Evolutionary conservation across 768 basidiomycete genomes (phyloP).

Genomic region (Trametes villosa): DNA sequence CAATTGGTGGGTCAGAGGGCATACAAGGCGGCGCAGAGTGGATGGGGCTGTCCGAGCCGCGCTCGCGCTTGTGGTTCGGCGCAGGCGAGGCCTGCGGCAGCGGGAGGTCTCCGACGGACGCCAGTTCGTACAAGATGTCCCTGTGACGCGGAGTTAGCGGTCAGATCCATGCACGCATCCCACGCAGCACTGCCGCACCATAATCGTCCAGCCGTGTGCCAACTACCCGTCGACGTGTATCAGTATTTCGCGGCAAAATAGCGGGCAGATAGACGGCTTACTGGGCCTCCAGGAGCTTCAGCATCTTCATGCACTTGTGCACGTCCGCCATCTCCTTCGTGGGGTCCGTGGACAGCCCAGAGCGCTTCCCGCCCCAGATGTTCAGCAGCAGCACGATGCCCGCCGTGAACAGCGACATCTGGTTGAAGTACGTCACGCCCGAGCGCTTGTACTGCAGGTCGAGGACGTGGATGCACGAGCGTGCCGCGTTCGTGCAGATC

Average conservation of each 20-base stretch:
- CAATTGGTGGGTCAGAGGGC: too few relatives aligned
- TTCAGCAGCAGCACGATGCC: conserved; percentile 53
- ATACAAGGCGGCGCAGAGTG: not conserved
- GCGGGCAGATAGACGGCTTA: not conserved
- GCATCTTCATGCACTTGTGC: conserved; percentile 41
- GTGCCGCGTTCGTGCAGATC: conserved; percentile 85
- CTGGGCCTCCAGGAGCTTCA: conserved; percentile 19
- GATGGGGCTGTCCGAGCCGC: not conserved
- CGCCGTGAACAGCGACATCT: conserved; percentile 43
- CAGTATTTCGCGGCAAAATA: too few relatives aligned
- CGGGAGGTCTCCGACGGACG: conserved; percentile 5
- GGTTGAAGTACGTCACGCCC: too few relatives aligned
- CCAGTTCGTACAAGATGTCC: not conserved
- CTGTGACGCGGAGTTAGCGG: not conserved
- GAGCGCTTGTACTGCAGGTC: conserved; percentile 48
- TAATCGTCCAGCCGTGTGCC: not conserved
- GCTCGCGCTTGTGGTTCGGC: conserved; percentile 1
- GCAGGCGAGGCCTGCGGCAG: not conserved
- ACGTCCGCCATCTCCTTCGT: conserved; percentile 49
- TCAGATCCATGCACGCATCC: not conserved
- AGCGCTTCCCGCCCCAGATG: conserved; percentile 48
- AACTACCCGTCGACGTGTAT: not conserved
- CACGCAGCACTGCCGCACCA: not conserved
- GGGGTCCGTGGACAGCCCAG: conserved; percentile 38
- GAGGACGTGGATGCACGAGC: conserved; percentile 72